Evolutionary conservation across 345 rosid genomes (phyloP).

Genomic region (Firmiana major): DNA sequence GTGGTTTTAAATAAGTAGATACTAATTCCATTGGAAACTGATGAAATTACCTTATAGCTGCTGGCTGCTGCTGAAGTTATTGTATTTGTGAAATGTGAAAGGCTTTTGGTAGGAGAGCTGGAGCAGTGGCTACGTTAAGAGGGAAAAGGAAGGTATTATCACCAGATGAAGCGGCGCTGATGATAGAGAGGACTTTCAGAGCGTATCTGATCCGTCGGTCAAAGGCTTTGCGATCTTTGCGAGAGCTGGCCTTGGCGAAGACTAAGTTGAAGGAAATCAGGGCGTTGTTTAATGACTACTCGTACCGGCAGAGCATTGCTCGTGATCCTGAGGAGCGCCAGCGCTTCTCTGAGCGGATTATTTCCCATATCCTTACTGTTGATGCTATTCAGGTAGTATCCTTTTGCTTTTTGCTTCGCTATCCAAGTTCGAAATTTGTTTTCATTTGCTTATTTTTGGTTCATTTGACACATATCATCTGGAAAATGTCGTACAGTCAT

Average conservation of each 20-base stretch:
- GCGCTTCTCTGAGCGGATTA: slow-evolving; percentile 20
- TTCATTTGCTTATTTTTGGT: not conserved
- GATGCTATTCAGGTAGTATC: slow-evolving; percentile 18
- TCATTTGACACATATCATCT: not conserved
- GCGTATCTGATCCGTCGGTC: not conserved
- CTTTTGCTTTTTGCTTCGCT: not conserved
- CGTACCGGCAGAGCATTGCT: slow-evolving; percentile 9
- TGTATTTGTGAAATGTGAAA: not conserved
- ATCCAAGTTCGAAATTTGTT: not conserved
- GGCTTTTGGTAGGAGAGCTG: slow-evolving; percentile 2
- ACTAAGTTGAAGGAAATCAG: slow-evolving; percentile 18
- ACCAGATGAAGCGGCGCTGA: not conserved
- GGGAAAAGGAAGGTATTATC: not conserved
- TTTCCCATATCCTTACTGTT: slow-evolving; percentile 10
- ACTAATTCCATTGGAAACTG: not conserved
- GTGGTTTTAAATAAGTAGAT: not conserved
- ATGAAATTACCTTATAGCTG: not conserved
- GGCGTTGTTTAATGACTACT: slow-evolving; percentile 5
- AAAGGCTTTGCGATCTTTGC: not conserved
- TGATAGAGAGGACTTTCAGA: not conserved
- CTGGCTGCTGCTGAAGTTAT: not conserved
- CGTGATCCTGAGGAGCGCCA: slow-evolving; percentile 11
- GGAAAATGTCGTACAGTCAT: not conserved
- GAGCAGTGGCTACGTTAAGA: not conserved
- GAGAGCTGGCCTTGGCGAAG: slow-evolving; percentile 15